Evolutionary conservation across 768 basidiomycete species (phyloP), one percentile per base, ranked within the genome.

Genomic region (Auriscalpium orientale): DNA sequence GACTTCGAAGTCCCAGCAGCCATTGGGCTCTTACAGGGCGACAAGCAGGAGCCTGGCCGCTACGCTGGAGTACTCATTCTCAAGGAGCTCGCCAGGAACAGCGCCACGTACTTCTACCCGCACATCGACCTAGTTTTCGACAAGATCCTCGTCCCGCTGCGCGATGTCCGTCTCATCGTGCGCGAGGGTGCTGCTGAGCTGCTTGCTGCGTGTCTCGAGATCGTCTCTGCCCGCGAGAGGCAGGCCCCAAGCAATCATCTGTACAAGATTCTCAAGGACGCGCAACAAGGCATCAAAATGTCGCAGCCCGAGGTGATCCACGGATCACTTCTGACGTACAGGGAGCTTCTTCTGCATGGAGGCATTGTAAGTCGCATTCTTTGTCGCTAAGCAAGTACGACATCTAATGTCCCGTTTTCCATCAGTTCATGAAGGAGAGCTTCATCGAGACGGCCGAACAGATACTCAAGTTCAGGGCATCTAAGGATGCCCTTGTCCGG

Each of bases 51-150:
- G 67, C 79, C 86, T 28, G 85, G 88, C 2, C 81, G 95, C 55
- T 95, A 95, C 70, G 91, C 91, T 0, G 94, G 93, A 0, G 94
- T 98, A 2, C 81, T 98, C 53, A 90, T 98, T 49, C 71, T 98
- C 40, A 95, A 95, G 71, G 94, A 97, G 70, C 78, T 99, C 44
- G 95, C 97, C 4, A 79, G 84, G 33, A 89, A 93, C 69, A 94
- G 88, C 59, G 87, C 91, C 0, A 82, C 77, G 9, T 86, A 93
- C 64, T 95, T 98, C 70, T 85, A 91, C 64, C 80, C 89, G 2
- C 88, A 91, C 70, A 92, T 98, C 20, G 80, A 80, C 53, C 79
- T 88, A 38, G 88, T 97, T 15, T 85, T 98, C 51, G 92, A 93
- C 67, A 92, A 92, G 70, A 92, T 99, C 54, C 85, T 97, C 60